Evolutionary conservation across 2,329 filamentous ascomycete genomes (phyloP).

Genomic region (Thelonectria olida): DNA sequence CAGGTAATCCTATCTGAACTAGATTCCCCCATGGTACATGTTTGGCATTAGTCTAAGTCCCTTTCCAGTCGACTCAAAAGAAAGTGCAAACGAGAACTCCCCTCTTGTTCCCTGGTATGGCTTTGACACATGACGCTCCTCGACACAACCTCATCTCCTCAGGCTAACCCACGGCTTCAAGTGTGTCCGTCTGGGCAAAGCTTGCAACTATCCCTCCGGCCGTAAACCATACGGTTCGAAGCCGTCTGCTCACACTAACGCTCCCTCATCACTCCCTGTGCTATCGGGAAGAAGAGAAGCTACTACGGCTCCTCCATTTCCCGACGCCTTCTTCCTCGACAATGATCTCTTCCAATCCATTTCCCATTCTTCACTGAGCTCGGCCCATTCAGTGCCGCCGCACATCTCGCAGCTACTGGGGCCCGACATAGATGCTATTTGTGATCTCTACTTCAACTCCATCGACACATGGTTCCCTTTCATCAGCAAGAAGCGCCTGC

Average conservation of each 20-base stretch:
- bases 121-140: not conserved
- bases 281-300: not conserved
- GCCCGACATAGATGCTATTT: not conserved
- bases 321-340: constrained; percentile 3
- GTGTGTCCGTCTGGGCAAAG: constrained; percentile 4
- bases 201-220: not conserved
- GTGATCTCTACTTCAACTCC: not conserved
- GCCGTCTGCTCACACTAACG: not conserved
- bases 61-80: not conserved
- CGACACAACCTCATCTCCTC: not conserved
- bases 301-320: not conserved
- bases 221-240: constrained; percentile 4
- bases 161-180: not conserved
- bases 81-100: constrained; percentile 6
- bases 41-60: not conserved
- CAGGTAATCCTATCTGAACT: not conserved
- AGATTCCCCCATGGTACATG: not conserved
- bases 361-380: not conserved
- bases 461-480: constrained; percentile 3
- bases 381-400: not conserved
- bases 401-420: not conserved
- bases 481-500: constrained; percentile 2
- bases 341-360: not conserved
- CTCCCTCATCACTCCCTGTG: not conserved
- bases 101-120: not conserved